A percentile compares a stretch with the other conserved stretches of the same genome.
These are phyloP conservation scores for Scheffersomyces segobiensis DNA, from an alignment of 1,139 yeast genomes.

Conservation along the genomic window DNA sequence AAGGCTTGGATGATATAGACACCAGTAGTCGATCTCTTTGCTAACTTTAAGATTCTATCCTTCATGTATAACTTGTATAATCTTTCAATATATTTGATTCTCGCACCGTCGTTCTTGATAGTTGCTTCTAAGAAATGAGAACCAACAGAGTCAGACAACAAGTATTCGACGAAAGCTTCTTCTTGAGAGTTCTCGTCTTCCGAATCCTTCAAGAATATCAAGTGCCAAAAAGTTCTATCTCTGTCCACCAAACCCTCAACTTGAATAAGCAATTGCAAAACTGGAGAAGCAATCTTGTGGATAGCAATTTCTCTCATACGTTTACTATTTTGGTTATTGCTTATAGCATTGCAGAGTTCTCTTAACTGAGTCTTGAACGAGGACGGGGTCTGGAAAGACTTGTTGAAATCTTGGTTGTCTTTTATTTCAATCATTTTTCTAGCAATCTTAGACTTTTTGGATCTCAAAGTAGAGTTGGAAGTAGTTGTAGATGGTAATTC, in stretches of 20 bases:
- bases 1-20: slow-evolving; percentile 77
- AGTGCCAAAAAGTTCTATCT: slow-evolving; percentile 67
- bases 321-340: slow-evolving; percentile 44
- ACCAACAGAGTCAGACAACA: slow-evolving; percentile 85
- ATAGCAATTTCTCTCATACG: slow-evolving; percentile 71
- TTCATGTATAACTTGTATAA: slow-evolving; percentile 72
- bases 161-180: slow-evolving; percentile 79
- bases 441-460: slow-evolving; percentile 85
- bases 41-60: slow-evolving; percentile 67
- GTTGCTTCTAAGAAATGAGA: slow-evolving; percentile 83
- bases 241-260: slow-evolving; percentile 81
- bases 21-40: slow-evolving; percentile 79
- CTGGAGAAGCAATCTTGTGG: slow-evolving; percentile 84
- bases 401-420: slow-evolving; percentile 68
- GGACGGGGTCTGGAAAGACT: slow-evolving; percentile 69
- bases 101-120: slow-evolving; percentile 59
- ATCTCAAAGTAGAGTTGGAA: slow-evolving; percentile 75
- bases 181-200: slow-evolving; percentile 62
- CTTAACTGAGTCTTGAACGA: slow-evolving; percentile 66
- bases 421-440: slow-evolving; percentile 89
- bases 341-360: slow-evolving; percentile 38
- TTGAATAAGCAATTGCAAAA: slow-evolving; percentile 73
- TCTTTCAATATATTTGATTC: slow-evolving; percentile 68
- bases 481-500: slow-evolving; percentile 75
- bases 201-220: slow-evolving; percentile 42